Evolutionary conservation across 2,329 filamentous ascomycete species (phyloP), one percentile per base, ranked within the genome.

Genomic region (Alternaria burnsii): DNA sequence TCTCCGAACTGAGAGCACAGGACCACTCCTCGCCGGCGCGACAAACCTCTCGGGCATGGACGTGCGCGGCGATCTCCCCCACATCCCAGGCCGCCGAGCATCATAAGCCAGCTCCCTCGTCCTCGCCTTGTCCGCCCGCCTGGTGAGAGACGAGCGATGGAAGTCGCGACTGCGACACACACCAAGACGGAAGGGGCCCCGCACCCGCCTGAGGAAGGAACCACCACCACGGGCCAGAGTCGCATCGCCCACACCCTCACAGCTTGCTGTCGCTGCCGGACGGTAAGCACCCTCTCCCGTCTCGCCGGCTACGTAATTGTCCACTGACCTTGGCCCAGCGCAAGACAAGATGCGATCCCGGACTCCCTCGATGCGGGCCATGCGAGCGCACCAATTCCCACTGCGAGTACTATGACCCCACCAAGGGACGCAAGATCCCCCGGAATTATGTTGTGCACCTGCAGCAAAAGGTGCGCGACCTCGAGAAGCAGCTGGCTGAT

Each of bases 341-440:
- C 73, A 99, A 99, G 84, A 98, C 94, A 38, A 87, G 93, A 83
- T 99, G 95, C 83, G 95, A 98, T 80, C 92, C 95, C 4, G 92
- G 91, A 14, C 87, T 99, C 22, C 95, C 95, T 41, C 91, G 91
- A 74, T 99, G 95, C 79, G 87, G 92, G 18, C 94, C 94, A 22
- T 99, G 95, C 82, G 93, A 97, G 81, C 88, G 94, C 70, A 94
- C 92, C 65, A 94, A 94, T 72, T 93, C 93, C 30, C 87, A 89
- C 62, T 99, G 95, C 85, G 94, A 97, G 76, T 99, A 98, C 82
- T 97, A 91, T 78, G 95, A 99, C 80, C 93, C 93, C 30, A 86
- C 91, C 52, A 95, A 94, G 78, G 91, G 91, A 64, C 89, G 88
- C 72, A 94, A 91, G 75, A 93, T 98, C 71, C 92, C 93, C 64